Conservation (phyloP, 2,329 filamentous ascomycete genomes). For the Stachybotrys chartarum region DNA sequence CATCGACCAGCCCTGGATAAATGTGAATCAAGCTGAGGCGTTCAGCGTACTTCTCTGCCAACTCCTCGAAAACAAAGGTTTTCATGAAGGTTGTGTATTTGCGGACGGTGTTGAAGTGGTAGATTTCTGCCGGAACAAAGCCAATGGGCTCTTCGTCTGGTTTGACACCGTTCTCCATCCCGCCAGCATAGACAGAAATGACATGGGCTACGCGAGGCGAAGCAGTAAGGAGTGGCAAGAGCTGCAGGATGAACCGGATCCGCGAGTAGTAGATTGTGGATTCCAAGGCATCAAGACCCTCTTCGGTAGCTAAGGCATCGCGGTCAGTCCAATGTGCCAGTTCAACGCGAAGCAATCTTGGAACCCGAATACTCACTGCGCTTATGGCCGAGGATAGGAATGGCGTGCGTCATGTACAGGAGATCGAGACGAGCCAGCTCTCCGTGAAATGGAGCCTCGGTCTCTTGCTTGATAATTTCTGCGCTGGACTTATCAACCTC, state of each 20-base stretch:
- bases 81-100: constrained; percentile 6
- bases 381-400: constrained; percentile 5
- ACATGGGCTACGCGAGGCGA: constrained; percentile 4
- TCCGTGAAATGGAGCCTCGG: constrained; percentile 3
- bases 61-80: constrained; percentile 5
- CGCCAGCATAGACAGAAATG: constrained; percentile 6
- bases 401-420: constrained; percentile 6
- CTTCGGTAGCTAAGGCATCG: constrained; percentile 2
- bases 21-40: constrained; percentile 5
- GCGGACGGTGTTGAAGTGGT: constrained; percentile 4
- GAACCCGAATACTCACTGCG: constrained; percentile 1
- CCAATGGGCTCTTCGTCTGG: constrained; percentile 4
- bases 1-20: constrained; percentile 5
- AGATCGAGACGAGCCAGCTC: constrained; percentile 3
- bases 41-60: constrained; percentile 2
- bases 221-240: constrained; percentile 3
- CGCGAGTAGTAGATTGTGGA: constrained; percentile 4
- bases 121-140: constrained; percentile 1
- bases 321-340: not conserved
- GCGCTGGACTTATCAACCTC: constrained; percentile 5
- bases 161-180: constrained; percentile 3
- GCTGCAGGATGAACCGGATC: constrained; percentile 4
- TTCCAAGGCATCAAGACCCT: constrained; percentile 4
- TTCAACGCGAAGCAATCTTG: too few species aligned
- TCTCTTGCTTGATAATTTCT: constrained; percentile 3